phyloP scores from a whole-genome alignment of 2,329 filamentous ascomycete species.

The Diaporthe sp. region DNA sequence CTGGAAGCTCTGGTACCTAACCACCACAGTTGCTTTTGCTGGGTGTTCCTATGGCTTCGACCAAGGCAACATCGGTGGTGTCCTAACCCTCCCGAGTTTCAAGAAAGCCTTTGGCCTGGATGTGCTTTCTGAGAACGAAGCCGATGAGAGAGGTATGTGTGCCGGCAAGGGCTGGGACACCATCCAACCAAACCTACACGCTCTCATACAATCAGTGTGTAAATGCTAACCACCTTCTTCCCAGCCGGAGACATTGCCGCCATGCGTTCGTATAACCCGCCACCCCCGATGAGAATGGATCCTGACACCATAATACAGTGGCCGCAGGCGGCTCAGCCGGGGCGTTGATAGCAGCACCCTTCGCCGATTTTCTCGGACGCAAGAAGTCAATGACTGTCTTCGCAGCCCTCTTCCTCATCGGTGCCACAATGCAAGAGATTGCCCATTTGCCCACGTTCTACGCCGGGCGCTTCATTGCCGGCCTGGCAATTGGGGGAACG shows the following conservation, averaged over 20 bases:
- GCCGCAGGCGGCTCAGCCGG: slow-evolving; percentile 51
- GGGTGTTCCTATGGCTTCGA: slow-evolving; percentile 57
- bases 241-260: slow-evolving; percentile 51
- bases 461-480: slow-evolving; percentile 54
- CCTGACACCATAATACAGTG: slow-evolving; percentile 40
- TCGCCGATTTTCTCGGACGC: slow-evolving; percentile 33
- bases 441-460: slow-evolving; percentile 53
- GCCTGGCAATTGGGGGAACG: slow-evolving; percentile 52
- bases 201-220: no score
- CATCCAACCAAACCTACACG: background rate
- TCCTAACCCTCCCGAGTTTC: slow-evolving; percentile 54
- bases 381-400: slow-evolving; percentile 47
- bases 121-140: slow-evolving; percentile 45
- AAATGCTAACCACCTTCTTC: slow-evolving; percentile 14
- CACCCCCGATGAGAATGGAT: background rate
- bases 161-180: slow-evolving; percentile 29
- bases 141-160: slow-evolving; percentile 45
- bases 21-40: slow-evolving; percentile 52
- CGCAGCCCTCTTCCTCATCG: slow-evolving; percentile 51
- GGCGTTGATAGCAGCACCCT: slow-evolving; percentile 53
- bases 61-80: slow-evolving; percentile 56
- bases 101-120: slow-evolving; percentile 53
- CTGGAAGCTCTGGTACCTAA: slow-evolving; percentile 50
- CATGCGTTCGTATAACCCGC: slow-evolving; percentile 47
- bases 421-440: slow-evolving; percentile 53